These are phyloP conservation scores for Hyphodiscus sp. DNA, from an alignment of 2,329 filamentous ascomycete genomes.

Conservation along the genomic window DNA sequence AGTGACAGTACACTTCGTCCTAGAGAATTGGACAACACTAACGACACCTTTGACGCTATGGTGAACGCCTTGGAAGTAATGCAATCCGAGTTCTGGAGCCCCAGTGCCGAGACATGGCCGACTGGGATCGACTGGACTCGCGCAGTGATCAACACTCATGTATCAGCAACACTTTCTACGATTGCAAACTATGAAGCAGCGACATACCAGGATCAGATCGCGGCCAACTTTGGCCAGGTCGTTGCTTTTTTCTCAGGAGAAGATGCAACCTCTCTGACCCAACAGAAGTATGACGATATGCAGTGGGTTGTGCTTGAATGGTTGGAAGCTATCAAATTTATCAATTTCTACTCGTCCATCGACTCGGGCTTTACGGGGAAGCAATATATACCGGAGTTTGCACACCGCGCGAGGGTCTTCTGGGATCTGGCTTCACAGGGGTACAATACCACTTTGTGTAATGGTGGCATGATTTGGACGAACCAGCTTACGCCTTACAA, in stretches of 20 bases:
- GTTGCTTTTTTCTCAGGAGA: not conserved
- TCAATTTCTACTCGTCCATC: not conserved
- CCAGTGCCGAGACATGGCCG: not conserved
- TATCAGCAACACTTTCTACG: not conserved
- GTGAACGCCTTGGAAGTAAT: not conserved
- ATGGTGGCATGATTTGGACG: not conserved
- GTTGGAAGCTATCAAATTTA: slow-evolving; percentile 1
- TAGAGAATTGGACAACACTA: not conserved
- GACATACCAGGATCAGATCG: not conserved
- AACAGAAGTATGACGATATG: slow-evolving; percentile 1
- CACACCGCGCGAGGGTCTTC: not conserved
- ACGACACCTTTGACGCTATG: not conserved
- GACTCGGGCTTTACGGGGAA: not conserved
- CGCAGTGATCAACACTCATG: not conserved
- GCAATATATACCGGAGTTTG: not conserved
- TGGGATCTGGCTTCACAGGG: not conserved
- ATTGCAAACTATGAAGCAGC: not conserved
- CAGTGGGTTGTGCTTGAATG: not conserved
- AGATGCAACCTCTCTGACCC: not conserved
- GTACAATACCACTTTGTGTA: not conserved
- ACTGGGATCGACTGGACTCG: not conserved
- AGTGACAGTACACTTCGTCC: not conserved
- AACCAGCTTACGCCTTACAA: not conserved
- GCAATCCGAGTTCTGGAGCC: not conserved
- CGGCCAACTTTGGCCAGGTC: not conserved